Base-by-base conservation (phyloP, 805 yeast genomes). In the Candida insectalens region DNA sequence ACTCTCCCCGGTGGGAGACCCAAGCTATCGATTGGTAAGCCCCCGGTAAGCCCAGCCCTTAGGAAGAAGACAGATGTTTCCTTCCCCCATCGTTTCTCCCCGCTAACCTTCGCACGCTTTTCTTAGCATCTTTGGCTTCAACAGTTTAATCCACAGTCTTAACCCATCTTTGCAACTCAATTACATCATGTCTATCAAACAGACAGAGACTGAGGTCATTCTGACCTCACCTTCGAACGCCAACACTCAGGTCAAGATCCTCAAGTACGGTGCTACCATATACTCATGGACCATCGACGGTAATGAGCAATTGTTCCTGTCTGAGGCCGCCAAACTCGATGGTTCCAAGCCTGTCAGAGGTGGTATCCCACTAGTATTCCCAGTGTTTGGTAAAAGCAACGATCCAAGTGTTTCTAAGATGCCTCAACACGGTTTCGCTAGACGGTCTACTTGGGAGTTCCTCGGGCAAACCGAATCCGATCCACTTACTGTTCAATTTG, bases 351-450 rank as follows among this genome's bases (percentile, higher is more conserved):
- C 98, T 2, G 96, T 92, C 14, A 74, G 98, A 55, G 98, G 98
- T 43, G 98, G 98, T 33, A 83, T 92, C 34, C 98, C 98, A 9
- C 63, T 92, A 17, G 97, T 89, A 6, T 92, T 92, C 69, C 98
- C 98, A 2, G 83, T 80, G 2, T 83, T 83, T 49, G 97, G 98
- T 39, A 87, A 77, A 43, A 63, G 67, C 10, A 64, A 67, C 21
- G 65, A 70, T 6, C 67, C 63, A 36, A 82, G 83, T 3, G 73
- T 87, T 26, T 66, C 63, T 33, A 55, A 69, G 23, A 69, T 92
- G 43, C 96, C 96, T 14, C 97, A 92, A 62, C 98, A 92, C 54
- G 98, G 98, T 2, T 83, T 92, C 62, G 98, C 95, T 14, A 71
- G 98, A 57, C 80, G 74, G 56, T 77, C 89, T 10, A 62, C 68